These are phyloP conservation scores for Penicillium sp. DNA, from an alignment of 2,329 filamentous ascomycete species.

Conservation along the genomic window DNA sequence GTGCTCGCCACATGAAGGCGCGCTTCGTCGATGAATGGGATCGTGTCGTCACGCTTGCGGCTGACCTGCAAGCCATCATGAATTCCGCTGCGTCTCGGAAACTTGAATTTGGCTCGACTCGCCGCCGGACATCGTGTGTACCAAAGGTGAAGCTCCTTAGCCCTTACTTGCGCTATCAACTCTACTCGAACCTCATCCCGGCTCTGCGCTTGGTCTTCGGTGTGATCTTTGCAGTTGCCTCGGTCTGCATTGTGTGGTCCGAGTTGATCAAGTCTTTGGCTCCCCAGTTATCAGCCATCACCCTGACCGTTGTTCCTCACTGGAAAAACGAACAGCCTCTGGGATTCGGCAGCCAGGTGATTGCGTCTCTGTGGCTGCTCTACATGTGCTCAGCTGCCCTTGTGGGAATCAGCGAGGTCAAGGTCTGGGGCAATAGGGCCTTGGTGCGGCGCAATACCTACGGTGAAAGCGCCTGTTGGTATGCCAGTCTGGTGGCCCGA, in stretches of 20 bases:
- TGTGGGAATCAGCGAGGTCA: slow-evolving; percentile 81
- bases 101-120: slow-evolving; percentile 64
- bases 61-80: slow-evolving; percentile 71
- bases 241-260: slow-evolving; percentile 82
- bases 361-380: slow-evolving; percentile 80
- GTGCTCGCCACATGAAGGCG: slow-evolving; percentile 74
- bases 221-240: slow-evolving; percentile 65
- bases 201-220: slow-evolving; percentile 59
- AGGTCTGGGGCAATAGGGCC: slow-evolving; percentile 94
- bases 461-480: slow-evolving; percentile 92
- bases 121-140: slow-evolving; percentile 51
- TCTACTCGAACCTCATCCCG: slow-evolving; percentile 69
- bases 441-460: slow-evolving; percentile 87
- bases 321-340: slow-evolving; percentile 66
- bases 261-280: slow-evolving; percentile 82
- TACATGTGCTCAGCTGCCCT: slow-evolving; percentile 95
- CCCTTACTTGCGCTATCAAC: slow-evolving; percentile 73
- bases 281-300: slow-evolving; percentile 66
- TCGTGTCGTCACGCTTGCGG: slow-evolving; percentile 65
- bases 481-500: slow-evolving; percentile 84
- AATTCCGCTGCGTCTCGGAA: slow-evolving; percentile 75
- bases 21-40: slow-evolving; percentile 86
- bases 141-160: slow-evolving; percentile 59
- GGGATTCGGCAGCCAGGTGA: slow-evolving; percentile 77
- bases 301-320: slow-evolving; percentile 59